Percentiles rank a stretch among this genome's conserved stretches.
Evolutionary conservation across 2,329 filamentous ascomycete genomes (phyloP).

Genomic region (Aureobasidium sp.): DNA sequence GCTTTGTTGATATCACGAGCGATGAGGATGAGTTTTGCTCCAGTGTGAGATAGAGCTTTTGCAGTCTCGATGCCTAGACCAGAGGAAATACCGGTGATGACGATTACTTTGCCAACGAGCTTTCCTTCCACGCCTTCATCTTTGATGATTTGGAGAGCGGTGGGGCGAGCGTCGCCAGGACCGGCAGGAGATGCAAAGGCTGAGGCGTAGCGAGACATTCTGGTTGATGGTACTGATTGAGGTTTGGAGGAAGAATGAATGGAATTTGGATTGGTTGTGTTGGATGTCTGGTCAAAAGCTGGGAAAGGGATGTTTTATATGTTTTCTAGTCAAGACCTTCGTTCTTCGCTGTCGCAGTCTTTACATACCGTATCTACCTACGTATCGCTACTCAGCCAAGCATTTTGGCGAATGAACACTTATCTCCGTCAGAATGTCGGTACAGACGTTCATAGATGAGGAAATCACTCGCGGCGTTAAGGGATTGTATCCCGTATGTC

Average conservation of each 20-base stretch:
- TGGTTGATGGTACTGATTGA: background rate
- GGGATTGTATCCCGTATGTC: background rate
- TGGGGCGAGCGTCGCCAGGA: slow-evolving; percentile 23
- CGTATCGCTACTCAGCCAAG: background rate
- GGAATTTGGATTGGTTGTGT: background rate
- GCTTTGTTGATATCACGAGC: slow-evolving; percentile 28
- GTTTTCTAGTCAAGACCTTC: too few relatives aligned
- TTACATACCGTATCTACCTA: too few relatives aligned
- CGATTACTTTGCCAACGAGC: slow-evolving; percentile 40
- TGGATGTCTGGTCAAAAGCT: background rate
- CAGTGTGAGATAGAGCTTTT: slow-evolving; percentile 50
- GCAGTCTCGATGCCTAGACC: slow-evolving; percentile 52
- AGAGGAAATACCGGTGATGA: slow-evolving; percentile 50
- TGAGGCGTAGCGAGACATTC: slow-evolving; percentile 3
- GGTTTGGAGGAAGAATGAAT: background rate
- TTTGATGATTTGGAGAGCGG: slow-evolving; percentile 30
- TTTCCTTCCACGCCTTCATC: slow-evolving; percentile 34
- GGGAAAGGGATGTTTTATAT: background rate
- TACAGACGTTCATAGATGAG: background rate
- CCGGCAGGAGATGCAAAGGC: background rate
- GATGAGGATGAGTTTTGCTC: slow-evolving; percentile 47
- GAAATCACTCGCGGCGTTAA: background rate
- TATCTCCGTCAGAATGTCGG: background rate
- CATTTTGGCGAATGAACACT: too few relatives aligned
- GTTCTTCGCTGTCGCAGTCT: too few relatives aligned